Conservation (phyloP, 2,329 filamentous ascomycete species). For the Cryphonectria radicalis region DNA sequence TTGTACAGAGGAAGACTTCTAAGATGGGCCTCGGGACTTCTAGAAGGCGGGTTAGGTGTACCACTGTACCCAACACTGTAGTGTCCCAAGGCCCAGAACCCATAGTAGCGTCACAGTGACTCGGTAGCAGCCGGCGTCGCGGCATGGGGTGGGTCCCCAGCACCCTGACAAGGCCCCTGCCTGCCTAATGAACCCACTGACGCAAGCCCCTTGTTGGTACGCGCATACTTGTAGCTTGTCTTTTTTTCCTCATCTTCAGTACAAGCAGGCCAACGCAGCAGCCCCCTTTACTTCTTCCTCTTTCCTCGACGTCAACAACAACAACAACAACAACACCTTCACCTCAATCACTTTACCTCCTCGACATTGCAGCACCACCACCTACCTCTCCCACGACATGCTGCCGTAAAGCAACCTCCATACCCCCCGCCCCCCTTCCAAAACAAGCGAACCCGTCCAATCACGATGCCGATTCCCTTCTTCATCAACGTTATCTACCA, state of each 20-base stretch:
- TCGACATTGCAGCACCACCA: conserved; percentile 6
- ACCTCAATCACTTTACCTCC: not conserved
- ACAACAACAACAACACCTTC: conserved; percentile 4
- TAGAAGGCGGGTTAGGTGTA: not conserved
- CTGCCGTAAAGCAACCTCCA: conserved; percentile 17
- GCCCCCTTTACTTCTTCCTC: conserved; percentile 19
- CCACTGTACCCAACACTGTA: not conserved
- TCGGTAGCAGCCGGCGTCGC: conserved; percentile 24
- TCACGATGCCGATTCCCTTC: conserved; percentile 58
- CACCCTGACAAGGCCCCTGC: conserved; percentile 1
- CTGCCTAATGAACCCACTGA: conserved; percentile 20
- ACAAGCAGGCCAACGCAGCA: not conserved
- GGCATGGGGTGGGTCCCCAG: conserved; percentile 1
- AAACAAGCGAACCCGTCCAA: conserved; percentile 14
- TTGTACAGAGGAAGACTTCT: not conserved
- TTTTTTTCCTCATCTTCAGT: not conserved
- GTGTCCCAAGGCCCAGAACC: not conserved
- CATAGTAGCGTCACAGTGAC: not conserved
- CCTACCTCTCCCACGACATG: conserved; percentile 22
- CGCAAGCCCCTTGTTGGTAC: conserved; percentile 18
- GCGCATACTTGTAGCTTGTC: not conserved
- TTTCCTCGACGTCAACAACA: not conserved
- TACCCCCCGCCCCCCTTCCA: not conserved
- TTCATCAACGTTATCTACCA: conserved; percentile 51
- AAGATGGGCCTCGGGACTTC: not conserved